Evolutionary conservation across 1,284 basidiomycete genomes (phyloP).

Genomic region (Sporisorium graminicola): DNA sequence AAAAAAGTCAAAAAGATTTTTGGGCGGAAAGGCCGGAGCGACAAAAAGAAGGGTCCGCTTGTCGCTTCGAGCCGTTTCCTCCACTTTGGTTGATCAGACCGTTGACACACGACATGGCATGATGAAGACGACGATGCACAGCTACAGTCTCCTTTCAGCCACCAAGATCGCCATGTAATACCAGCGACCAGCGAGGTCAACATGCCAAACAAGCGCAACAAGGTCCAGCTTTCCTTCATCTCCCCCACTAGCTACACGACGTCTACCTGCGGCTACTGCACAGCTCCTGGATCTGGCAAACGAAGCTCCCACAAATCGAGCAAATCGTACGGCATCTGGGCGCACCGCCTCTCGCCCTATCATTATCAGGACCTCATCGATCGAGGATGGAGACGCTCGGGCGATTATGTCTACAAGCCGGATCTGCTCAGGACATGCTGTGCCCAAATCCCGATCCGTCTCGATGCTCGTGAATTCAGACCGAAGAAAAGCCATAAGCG

Average conservation of each 20-base stretch:
- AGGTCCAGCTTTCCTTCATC: constrained; percentile 39
- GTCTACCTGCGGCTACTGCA: constrained; percentile 73
- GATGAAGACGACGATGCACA: background rate
- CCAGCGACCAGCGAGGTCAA: background rate
- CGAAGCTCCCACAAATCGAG: constrained; percentile 63
- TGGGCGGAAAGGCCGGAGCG: background rate
- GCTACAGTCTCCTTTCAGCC: background rate
- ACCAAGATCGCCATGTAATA: constrained; percentile 6
- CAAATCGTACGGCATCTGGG: constrained; percentile 70
- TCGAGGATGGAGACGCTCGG: constrained; percentile 64
- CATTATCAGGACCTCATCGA: constrained; percentile 63
- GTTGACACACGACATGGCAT: constrained; percentile 7
- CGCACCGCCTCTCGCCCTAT: constrained; percentile 50
- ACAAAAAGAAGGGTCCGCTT: constrained; percentile 26
- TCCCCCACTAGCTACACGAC: constrained; percentile 71
- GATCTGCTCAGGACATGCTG: constrained; percentile 64
- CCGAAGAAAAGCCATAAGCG: constrained; percentile 47
- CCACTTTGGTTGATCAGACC: constrained; percentile 5
- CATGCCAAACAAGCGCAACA: constrained; percentile 17
- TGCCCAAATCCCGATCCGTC: constrained; percentile 61
- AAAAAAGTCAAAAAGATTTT: constrained; percentile 3
- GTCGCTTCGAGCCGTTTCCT: background rate
- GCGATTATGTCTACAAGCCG: constrained; percentile 64
- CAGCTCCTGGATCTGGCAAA: constrained; percentile 61
- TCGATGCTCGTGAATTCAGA: constrained; percentile 30